phyloP scores from a whole-genome alignment of 306 rosid species.

The Quillaja saponaria region DNA sequence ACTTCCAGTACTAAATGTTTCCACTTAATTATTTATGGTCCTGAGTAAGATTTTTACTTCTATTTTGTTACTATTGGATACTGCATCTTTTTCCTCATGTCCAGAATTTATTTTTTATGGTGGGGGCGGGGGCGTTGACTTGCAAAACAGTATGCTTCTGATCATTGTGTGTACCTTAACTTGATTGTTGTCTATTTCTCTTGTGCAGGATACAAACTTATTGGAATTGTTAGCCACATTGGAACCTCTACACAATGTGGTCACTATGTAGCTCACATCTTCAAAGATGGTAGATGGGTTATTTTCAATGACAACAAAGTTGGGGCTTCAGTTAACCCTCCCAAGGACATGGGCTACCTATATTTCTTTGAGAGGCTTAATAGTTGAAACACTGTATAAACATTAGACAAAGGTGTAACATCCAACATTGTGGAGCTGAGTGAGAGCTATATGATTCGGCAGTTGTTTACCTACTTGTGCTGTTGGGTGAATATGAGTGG shows the following conservation, averaged over 20 bases:
- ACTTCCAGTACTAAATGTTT: no score
- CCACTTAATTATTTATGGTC: no score
- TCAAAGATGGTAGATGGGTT: constrained; percentile 91
- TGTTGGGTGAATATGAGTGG: no score
- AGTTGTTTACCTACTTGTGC: constrained; percentile 5
- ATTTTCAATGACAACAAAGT: constrained; percentile 90
- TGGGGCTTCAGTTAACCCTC: constrained; percentile 86
- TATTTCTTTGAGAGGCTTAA: constrained; percentile 83
- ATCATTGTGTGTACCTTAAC: no score
- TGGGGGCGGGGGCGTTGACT: no score
- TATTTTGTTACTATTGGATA: no score
- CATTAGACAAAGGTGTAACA: constrained; percentile 12
- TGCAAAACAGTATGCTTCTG: no score
- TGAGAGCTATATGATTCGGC: constrained; percentile 4
- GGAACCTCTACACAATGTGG: constrained; percentile 95
- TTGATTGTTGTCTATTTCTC: no score
- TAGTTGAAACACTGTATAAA: constrained; percentile 22
- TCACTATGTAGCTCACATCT: constrained; percentile 91
- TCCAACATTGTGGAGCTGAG: constrained; percentile 15
- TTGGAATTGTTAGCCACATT: constrained; percentile 89
- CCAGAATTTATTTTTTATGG: no score
- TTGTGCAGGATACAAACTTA: constrained; percentile 65
- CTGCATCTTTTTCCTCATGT: no score
- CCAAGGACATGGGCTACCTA: constrained; percentile 96
- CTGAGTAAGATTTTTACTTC: neutral